Conservation (phyloP, 371 early-diverging fungal species). For the Capillidium rhysosporum region DNA sequence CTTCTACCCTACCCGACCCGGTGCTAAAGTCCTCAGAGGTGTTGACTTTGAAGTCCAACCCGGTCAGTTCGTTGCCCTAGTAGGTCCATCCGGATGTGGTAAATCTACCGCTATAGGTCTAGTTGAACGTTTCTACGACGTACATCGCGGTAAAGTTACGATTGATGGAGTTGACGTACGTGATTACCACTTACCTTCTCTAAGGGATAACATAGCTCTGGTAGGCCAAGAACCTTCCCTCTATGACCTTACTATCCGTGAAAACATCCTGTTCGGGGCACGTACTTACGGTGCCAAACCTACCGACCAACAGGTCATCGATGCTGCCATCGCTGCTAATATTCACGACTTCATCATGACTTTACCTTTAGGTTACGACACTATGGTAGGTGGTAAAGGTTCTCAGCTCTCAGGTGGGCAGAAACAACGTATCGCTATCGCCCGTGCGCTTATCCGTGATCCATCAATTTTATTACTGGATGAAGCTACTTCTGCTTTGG, state of each 20-base stretch:
- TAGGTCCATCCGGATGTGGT: constrained; percentile 75
- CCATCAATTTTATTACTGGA: constrained; percentile 78
- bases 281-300: constrained; percentile 10
- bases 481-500: constrained; percentile 91
- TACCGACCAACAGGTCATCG: constrained; percentile 31
- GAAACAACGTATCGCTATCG: constrained; percentile 48
- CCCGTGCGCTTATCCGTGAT: constrained; percentile 53
- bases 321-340: constrained; percentile 41
- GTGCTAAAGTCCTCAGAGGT: constrained; percentile 49
- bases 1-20: constrained; percentile 64
- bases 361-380: constrained; percentile 56
- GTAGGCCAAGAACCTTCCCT: constrained; percentile 74
- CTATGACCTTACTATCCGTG: constrained; percentile 52
- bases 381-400: constrained; percentile 54
- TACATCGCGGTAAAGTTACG: constrained; percentile 27
- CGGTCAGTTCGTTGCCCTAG: constrained; percentile 69
- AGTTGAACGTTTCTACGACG: constrained; percentile 76
- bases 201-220: constrained; percentile 47
- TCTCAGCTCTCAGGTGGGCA: constrained; percentile 45
- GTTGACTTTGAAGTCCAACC: constrained; percentile 46
- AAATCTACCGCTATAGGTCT: constrained; percentile 69
- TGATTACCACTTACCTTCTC: constrained; percentile 25
- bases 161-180: constrained; percentile 45
- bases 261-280: constrained; percentile 53
- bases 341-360: constrained; percentile 52